These are phyloP conservation scores for Lichtheimia ramosa DNA, from an alignment of 371 early-diverging fungal genomes.

Conservation along the genomic window DNA sequence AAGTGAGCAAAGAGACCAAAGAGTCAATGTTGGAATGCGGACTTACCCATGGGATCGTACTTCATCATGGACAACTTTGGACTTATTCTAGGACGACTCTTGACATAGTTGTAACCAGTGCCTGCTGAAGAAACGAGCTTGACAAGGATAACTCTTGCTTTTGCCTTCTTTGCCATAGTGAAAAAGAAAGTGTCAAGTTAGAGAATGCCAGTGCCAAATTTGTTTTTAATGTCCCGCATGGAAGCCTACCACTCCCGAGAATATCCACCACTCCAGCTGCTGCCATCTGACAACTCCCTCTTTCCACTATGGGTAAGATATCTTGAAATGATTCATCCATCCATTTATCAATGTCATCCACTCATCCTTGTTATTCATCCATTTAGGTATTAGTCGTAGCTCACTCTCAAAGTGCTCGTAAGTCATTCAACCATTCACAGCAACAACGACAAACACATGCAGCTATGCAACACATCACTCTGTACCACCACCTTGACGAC, in stretches of 20 bases:
- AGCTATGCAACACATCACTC: background rate
- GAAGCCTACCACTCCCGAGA: no score
- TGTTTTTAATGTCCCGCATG: no score
- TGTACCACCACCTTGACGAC: background rate
- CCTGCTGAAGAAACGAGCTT: conserved; percentile 78
- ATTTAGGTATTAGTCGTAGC: conserved; percentile 14
- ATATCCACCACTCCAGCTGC: no score
- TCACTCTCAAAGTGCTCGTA: conserved; percentile 13
- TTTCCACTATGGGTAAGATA: conserved; percentile 9
- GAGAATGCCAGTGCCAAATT: no score
- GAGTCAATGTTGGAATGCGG: background rate
- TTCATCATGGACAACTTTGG: conserved; percentile 82
- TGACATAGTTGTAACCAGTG: conserved; percentile 82
- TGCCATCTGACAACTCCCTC: conserved; percentile 1
- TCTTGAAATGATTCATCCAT: conserved; percentile 3
- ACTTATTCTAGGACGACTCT: conserved; percentile 71
- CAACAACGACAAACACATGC: background rate
- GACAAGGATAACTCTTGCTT: conserved; percentile 81
- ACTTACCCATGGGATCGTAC: conserved; percentile 76
- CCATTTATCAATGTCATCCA: conserved; percentile 4
- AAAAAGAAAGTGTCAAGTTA: background rate
- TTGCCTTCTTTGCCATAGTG: conserved; percentile 80
- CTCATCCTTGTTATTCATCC: conserved; percentile 3
- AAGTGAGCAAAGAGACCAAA: background rate
- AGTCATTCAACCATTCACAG: background rate